Base-by-base conservation (phyloP, 495 filamentous ascomycete genomes). In the Penicillium subrubescens region DNA sequence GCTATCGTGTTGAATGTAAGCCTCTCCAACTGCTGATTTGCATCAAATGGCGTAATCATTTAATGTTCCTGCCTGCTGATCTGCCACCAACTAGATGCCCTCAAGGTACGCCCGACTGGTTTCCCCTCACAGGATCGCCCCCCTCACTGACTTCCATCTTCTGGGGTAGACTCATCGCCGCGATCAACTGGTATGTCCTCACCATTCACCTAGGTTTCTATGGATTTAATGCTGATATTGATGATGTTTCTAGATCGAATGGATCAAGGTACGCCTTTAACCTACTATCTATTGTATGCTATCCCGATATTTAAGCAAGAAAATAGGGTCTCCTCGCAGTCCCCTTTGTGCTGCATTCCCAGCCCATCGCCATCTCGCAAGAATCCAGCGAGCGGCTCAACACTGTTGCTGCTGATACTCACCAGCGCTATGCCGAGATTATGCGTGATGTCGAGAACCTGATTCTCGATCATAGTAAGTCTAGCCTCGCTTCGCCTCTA, bases 281-380 rank as follows among this genome's bases (percentile, higher is more conserved):
- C 3, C n/a, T 15, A 55, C 21, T 25, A 10, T 21, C 37, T 23
- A 21, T 33, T 41, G 37, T 21, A 39, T 62, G 54, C 54, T 39
- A 57, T 44, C 44, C 44, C 50, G 17, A 41, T 58, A 52, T 87
- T 88, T 81, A 89, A 27, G 82, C 81, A 83, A 23, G 19, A n/a
- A 8, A 83, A 73, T 85, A 96, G 81, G 95, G 93, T 34, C 84
- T 99, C 1, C 83, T 99, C 3, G 96, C 96, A 1, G 94, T 98
- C 0, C 96, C 96, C 0, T 99, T 99, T 72, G 94, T 99, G 55
- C 86, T 99, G 53, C 93, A 97, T 74, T 97, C 93, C 12, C 93
- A 97, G 75, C 96, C 96, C 8, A 94, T 92, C 1, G 91, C 91
- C 17, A 83, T 92, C 34, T 92, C 91, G 64, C 86, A 92, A 54